These are phyloP conservation scores for Leccinum fibrillosum DNA, from an alignment of 768 basidiomycete genomes.

Conservation along the genomic window DNA sequence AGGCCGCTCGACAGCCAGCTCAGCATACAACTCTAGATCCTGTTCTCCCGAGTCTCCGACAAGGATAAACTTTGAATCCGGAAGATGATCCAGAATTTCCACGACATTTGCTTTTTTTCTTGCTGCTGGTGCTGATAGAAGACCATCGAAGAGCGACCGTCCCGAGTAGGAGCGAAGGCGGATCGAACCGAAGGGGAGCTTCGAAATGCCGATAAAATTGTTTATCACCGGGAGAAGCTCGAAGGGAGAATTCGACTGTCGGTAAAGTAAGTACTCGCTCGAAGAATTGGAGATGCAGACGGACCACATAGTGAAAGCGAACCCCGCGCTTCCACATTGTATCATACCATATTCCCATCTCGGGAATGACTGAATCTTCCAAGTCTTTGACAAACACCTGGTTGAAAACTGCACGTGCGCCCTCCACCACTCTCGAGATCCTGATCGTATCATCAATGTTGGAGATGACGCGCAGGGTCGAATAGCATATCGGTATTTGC, in stretches of 20 bases:
- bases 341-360: constrained; percentile 79
- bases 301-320: constrained; percentile 84
- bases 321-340: constrained; percentile 68
- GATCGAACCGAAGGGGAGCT: constrained; percentile 72
- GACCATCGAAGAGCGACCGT: constrained; percentile 75
- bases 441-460: constrained; percentile 91
- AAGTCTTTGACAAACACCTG: constrained; percentile 91
- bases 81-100: constrained; percentile 76
- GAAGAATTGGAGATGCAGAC: constrained; percentile 27
- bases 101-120: constrained; percentile 79
- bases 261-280: constrained; percentile 3
- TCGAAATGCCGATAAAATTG: constrained; percentile 69
- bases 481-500: constrained; percentile 53
- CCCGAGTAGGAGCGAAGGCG: constrained; percentile 84
- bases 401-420: constrained; percentile 78
- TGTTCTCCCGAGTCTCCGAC: constrained; percentile 95
- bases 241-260: constrained; percentile 83
- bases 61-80: constrained; percentile 72
- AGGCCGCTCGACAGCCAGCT: constrained; percentile 67
- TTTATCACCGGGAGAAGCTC: constrained; percentile 77
- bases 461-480: constrained; percentile 76
- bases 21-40: constrained; percentile 86
- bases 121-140: constrained; percentile 77
- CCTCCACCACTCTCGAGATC: constrained; percentile 66
- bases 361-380: constrained; percentile 73